Conservation (phyloP, 23 red algal genomes). For the Pyropia haitanensis region DNA sequence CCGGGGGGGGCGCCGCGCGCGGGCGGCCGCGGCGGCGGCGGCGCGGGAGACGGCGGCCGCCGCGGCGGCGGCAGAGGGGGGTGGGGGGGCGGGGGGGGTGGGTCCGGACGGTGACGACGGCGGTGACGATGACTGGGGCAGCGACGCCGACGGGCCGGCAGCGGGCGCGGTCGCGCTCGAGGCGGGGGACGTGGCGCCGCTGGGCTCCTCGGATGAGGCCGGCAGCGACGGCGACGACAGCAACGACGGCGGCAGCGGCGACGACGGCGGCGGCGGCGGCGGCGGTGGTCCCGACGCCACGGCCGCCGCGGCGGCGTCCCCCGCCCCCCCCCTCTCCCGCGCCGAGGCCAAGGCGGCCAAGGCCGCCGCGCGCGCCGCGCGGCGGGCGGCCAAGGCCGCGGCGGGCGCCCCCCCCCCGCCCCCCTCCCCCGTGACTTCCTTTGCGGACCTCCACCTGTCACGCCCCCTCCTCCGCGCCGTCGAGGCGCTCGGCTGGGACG, state of each 20-base stretch:
- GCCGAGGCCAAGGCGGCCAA: not conserved
- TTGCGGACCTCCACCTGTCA: constrained; percentile 53
- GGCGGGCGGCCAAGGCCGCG: not conserved
- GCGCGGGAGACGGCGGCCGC: no score
- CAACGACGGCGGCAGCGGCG: constrained; percentile 14
- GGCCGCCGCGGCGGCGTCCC: not conserved
- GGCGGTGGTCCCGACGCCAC: not conserved
- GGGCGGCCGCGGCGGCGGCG: no score
- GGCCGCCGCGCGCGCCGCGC: no score
- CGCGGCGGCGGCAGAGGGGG: no score
- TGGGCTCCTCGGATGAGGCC: not conserved
- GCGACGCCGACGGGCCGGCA: no score
- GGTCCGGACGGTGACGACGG: no score
- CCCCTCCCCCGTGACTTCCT: constrained; percentile 17
- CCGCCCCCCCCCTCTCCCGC: no score
- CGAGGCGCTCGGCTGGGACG: constrained; percentile 58
- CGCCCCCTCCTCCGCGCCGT: constrained; percentile 56
- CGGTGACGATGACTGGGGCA: no score
- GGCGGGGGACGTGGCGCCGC: no score
- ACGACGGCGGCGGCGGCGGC: not conserved
- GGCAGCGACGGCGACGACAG: not conserved
- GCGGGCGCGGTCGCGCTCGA: no score
- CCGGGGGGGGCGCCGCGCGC: no score
- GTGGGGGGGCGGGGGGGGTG: no score
- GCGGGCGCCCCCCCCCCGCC: not conserved